These are phyloP conservation scores for Neofusicoccum laricinum DNA, from an alignment of 2,329 filamentous ascomycete genomes.

Conservation along the genomic window DNA sequence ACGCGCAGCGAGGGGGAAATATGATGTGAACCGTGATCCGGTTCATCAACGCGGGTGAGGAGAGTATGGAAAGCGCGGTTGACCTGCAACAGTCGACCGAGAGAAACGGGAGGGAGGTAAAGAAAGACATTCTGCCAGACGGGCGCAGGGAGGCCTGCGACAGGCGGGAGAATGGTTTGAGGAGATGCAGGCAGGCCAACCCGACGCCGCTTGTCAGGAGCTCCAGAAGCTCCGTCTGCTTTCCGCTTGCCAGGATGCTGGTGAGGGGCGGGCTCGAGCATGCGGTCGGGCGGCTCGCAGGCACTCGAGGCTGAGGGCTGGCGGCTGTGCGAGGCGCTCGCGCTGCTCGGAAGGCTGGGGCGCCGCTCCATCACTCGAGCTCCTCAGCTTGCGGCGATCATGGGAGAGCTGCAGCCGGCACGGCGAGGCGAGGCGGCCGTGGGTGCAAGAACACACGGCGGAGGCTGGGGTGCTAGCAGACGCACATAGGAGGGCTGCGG, in stretches of 20 bases:
- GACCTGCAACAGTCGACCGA: constrained; percentile 65
- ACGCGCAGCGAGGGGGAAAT: constrained; percentile 31
- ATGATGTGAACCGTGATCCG: constrained; percentile 30
- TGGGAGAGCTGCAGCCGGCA: constrained; percentile 1
- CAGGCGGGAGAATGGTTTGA: constrained; percentile 21
- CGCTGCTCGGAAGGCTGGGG: background rate
- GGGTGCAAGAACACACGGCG: background rate
- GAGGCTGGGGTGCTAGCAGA: background rate
- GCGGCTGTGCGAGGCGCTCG: constrained; percentile 2
- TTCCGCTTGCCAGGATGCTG: constrained; percentile 32
- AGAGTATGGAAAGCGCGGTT: constrained; percentile 63
- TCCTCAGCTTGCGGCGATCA: constrained; percentile 1
- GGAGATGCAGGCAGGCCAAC: constrained; percentile 19
- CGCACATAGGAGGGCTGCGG: background rate
- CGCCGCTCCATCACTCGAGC: constrained; percentile 12
- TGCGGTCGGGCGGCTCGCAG: background rate
- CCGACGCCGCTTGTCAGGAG: constrained; percentile 33
- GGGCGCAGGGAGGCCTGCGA: constrained; percentile 53
- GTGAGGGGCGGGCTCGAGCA: background rate
- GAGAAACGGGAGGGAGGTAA: constrained; percentile 60
- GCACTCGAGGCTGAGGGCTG: background rate
- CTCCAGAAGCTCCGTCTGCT: constrained; percentile 25
- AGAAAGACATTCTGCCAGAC: constrained; percentile 70
- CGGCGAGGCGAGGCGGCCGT: background rate
- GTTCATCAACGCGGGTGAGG: constrained; percentile 35